A percentile compares a stretch with the other conserved stretches of the same genome.
These are phyloP conservation scores for Stenocarpella maydis DNA, from an alignment of 2,329 filamentous ascomycete genomes.

Conservation along the genomic window DNA sequence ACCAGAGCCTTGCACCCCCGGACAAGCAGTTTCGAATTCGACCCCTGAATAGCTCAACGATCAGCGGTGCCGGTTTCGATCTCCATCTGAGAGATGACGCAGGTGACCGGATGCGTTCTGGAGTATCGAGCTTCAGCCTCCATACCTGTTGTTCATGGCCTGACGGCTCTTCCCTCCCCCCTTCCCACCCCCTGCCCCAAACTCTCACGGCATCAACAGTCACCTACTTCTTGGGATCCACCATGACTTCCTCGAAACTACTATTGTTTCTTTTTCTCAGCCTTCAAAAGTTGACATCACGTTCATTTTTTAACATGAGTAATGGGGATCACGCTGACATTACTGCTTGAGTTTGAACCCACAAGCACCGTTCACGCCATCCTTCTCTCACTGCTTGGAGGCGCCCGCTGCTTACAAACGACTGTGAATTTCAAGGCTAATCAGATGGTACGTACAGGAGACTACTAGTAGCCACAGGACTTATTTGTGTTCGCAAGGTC, in stretches of 20 bases:
- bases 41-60: not conserved
- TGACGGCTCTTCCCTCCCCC: not conserved
- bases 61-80: not conserved
- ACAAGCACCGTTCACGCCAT: not conserved
- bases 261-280: not conserved
- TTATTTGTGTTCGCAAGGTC: too few relatives aligned
- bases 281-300: not conserved
- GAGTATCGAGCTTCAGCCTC: slow-evolving; percentile 21
- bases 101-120: slow-evolving; percentile 4
- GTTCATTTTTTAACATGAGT: not conserved
- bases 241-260: not conserved
- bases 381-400: not conserved
- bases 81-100: not conserved
- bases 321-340: not conserved
- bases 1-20: not conserved
- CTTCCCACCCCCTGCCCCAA: too few relatives aligned
- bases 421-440: too few relatives aligned
- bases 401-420: not conserved
- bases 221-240: not conserved
- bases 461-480: too few relatives aligned
- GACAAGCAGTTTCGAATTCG: not conserved
- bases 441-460: too few relatives aligned
- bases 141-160: not conserved
- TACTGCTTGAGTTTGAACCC: not conserved
- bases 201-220: not conserved